A percentile compares a stretch with the other conserved stretches of the same genome.
Evolutionary conservation across 805 yeast genomes (phyloP).

Genomic region (Hanseniaspora pseudoguilliermondii): DNA sequence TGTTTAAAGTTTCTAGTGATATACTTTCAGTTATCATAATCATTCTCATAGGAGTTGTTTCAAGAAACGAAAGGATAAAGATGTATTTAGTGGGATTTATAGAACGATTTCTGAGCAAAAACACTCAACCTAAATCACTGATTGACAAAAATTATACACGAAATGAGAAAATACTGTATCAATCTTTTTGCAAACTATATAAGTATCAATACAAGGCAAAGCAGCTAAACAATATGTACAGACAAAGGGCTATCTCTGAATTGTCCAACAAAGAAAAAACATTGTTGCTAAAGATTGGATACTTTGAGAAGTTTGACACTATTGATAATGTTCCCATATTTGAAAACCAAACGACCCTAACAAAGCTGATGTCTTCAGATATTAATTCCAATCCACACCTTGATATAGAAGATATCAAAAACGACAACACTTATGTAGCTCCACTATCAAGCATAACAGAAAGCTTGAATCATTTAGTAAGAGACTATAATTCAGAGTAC

Average conservation of each 20-base stretch:
- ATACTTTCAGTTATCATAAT: not conserved
- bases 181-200: not conserved
- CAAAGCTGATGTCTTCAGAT: not conserved
- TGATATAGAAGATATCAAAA: not conserved
- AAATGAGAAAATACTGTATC: not conserved
- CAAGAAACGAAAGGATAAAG: not conserved
- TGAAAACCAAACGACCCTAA: not conserved
- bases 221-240: constrained; percentile 2
- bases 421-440: not conserved
- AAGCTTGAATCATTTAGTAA: constrained; percentile 56
- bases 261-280: not conserved
- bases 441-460: constrained; percentile 43
- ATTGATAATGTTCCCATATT: not conserved
- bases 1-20: not conserved
- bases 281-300: not conserved
- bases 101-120: not conserved
- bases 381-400: not conserved
- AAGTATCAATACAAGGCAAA: constrained; percentile 7
- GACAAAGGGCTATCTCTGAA: not conserved
- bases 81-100: not conserved
- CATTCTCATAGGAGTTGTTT: not conserved
- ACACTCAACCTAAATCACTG: not conserved
- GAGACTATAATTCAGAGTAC: constrained; percentile 55
- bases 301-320: constrained; percentile 1
- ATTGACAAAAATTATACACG: not conserved